Evolutionary conservation across 106 monocot species (phyloP), one percentile per base, ranked within the genome.

Genomic region (Iris macrosiphon): DNA sequence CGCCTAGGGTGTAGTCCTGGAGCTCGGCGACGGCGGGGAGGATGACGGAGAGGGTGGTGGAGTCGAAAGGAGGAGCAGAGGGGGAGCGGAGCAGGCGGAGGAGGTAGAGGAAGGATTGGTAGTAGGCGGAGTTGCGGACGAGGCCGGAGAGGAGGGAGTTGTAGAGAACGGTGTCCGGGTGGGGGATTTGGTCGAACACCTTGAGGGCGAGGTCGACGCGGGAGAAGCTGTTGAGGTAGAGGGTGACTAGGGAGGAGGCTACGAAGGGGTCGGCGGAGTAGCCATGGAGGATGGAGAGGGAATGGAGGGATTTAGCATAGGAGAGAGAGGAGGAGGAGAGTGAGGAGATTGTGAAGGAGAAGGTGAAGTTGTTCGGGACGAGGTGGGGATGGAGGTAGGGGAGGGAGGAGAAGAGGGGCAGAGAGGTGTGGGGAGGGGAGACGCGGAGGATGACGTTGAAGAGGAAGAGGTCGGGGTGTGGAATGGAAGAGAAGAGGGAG

Each of bases 71-170:
- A 17, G 35, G 23, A 2, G 45, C 67, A n/a, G n/a, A n/a, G n/a
- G n/a, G n/a, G 1, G 17, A 18, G 0, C 18, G 28, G 6, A 71
- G 3, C 82, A 83, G 79, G 31, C 63, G 53, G 10, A 3, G 10
- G 45, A 92, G 83, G 3, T 60, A 46, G 51, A 18, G 32, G 16
- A 54, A 23, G 1, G 79, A 69, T 10, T 65, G 61, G 9, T 14
- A 25, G 28, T 65, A 84, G 11, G 21, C 46, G 15, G 25, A 51
- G 40, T 77, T 74, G 14, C 31, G 24, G 10, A 71, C 63, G 1
- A 86, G 40, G 6, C 92, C 92, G 20, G 86, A 76, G 4, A 92
- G 57, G 2, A 83, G 53, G 7, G 92, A 61, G 59, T 92, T 92
- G 60, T 76, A 92, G 8, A 61, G 51, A 23, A 87, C 74, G 17